Base-by-base conservation (phyloP, 805 yeast species). In the Candida koratica region DNA sequence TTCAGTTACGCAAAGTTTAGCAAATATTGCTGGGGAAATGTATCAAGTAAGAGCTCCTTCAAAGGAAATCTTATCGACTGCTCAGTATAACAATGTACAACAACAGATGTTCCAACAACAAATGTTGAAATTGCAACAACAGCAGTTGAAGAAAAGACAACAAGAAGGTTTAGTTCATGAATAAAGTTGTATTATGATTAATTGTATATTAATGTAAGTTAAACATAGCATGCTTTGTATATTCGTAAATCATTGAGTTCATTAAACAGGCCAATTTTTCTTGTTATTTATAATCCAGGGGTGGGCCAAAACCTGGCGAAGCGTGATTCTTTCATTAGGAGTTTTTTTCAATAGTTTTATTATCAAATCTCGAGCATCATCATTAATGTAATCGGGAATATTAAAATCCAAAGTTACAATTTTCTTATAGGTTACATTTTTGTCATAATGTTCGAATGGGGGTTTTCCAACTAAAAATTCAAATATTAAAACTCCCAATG, bases 391-490 rank as follows among this genome's bases (percentile, higher is more conserved):
- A 1, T 70, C 58, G 0, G 97, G 97, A 31, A 88, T 77, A 28
- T 68, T 64, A 43, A 87, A 65, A 52, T 85, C 96, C 4, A 85
- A 87, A 41, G 72, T 75, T 6, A 82, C 80, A 25, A 93, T 93
- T 43, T 93, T 67, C 51, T 77, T 77, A 55, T 84, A 86, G 0
- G 97, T 93, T 12, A 80, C 74, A 41, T 80, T 82, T 36, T 82
- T 80, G 42, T 82, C 79, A 18, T 69, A 71, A 46, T 85, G 96
- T 55, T 88, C 96, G 56, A 90, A 90, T 0, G 97, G 97, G 0
- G 98, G 96, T 31, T 71, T 69, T 0, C 97, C 97, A 4, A 83
- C 88, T 2, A 90, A 60, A 34, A 93, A 73, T 56, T 90, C 98
- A 52, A 82, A 90, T 43, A 88, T 72, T 24, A 90, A 58, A 2